Conservation (phyloP, 176 grass and related monocot genomes). For the Zea mays region DNA sequence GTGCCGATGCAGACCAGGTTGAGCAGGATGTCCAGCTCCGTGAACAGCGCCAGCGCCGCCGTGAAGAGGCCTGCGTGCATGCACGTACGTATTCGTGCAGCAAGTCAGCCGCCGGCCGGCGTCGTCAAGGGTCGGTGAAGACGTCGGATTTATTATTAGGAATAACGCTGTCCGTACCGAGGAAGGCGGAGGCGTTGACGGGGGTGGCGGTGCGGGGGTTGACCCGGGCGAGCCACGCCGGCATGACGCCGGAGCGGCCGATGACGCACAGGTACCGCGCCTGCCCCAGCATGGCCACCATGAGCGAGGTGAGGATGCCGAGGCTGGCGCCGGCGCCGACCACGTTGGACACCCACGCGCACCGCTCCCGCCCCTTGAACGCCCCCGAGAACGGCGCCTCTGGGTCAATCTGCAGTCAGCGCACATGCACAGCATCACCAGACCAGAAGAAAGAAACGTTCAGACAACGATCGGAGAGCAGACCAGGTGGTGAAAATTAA, state of each 20-base stretch:
- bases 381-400: conserved; percentile 87
- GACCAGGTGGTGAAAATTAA: too few relatives aligned
- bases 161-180: conserved; percentile 43
- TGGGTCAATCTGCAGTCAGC: conserved; percentile 60
- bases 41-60: conserved; percentile 82
- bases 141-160: too few relatives aligned
- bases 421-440: too few relatives aligned
- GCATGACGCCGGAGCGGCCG: conserved; percentile 82
- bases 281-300: conserved; percentile 94
- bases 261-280: conserved; percentile 92
- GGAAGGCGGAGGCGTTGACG: conserved; percentile 80
- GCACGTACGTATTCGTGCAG: too few relatives aligned
- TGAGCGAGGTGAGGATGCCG: conserved; percentile 85
- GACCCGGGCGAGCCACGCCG: conserved; percentile 76
- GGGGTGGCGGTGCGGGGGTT: conserved; percentile 69
- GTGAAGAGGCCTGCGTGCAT: conserved; percentile 56
- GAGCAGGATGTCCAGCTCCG: conserved; percentile 81
- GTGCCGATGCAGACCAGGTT: conserved; percentile 93
- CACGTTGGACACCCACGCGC: conserved; percentile 85
- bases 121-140: too few relatives aligned
- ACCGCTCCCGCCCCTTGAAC: conserved; percentile 55
- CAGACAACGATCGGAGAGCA: too few relatives aligned
- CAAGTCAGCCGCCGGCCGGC: background rate
- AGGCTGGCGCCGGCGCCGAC: conserved; percentile 75
- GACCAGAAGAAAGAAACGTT: too few relatives aligned